Evolutionary conservation across 1,284 basidiomycete species (phyloP), one percentile per base, ranked within the genome.

Genomic region (Leccinum solheimii): DNA sequence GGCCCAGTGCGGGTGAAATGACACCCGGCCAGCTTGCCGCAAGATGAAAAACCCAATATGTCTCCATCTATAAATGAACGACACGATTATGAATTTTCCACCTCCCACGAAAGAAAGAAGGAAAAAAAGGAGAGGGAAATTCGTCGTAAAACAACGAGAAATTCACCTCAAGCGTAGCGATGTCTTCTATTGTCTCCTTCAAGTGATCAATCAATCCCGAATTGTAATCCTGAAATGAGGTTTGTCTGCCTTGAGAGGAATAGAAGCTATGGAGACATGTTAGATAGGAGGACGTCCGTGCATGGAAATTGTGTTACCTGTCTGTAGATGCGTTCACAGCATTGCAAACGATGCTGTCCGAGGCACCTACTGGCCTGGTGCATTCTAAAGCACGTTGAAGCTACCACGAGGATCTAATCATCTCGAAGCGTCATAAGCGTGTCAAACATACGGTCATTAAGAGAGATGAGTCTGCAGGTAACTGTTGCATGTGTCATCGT

Each of bases 161-260:
- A 38, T 73, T 64, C 66, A 88, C 90, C 81, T 92, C 91, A 57
- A 92, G 78, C 2, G 88, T 90, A 3, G 84, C 78, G 45, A 91
- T 73, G 59, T 84, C 81, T 52, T 77, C 75, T 49, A 85, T 77
- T 14, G 77, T 71, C 23, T 73, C 69, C 66, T 81, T 78, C 54
- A 94, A 72, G 45, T 81, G 76, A 45, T 85, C 80, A 57, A 94
- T 85, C 59, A 94, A 80, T 65, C 80, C 77, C 16, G 79, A 78
- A 70, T 94, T 94, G 68, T 85, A 80, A 74, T 94, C 92, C 36
- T 85, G 83, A 72, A 94, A 94, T 1, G 88, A 87, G 2, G 91
- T 92, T 65, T 86, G 85, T 60, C 92, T 80, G 45, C 92, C 92
- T 77, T 94, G 92, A 13, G 90, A 91, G 50, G 90, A 90, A 78